These are phyloP conservation scores for Citrus australasica DNA, from an alignment of 345 rosid genomes.

Conservation along the genomic window DNA sequence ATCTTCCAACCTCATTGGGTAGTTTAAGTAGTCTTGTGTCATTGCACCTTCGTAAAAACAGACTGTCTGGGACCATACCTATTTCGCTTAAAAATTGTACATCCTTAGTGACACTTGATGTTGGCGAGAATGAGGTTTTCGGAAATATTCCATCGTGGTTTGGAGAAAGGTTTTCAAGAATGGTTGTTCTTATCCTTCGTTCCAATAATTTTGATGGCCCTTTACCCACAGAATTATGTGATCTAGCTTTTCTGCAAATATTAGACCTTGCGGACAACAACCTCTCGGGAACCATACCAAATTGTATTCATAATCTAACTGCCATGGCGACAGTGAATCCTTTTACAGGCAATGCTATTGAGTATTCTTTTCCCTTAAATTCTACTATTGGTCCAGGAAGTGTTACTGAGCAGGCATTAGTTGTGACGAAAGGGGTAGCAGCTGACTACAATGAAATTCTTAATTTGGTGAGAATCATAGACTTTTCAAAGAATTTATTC, in stretches of 20 bases:
- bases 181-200: too few species aligned
- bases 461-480: background rate
- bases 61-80: background rate
- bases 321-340: background rate
- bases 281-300: constrained; percentile 3
- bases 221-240: constrained; percentile 1
- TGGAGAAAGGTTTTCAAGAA: background rate
- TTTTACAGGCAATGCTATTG: background rate
- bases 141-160: constrained; percentile 7
- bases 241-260: background rate
- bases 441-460: background rate
- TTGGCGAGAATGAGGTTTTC: background rate
- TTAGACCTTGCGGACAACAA: constrained; percentile 15
- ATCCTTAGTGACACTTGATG: background rate
- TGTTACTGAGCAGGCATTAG: background rate
- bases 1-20: too few species aligned
- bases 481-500: background rate
- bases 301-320: background rate
- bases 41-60: background rate
- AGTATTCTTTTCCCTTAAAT: background rate
- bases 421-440: background rate
- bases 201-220: constrained; percentile 9
- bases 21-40: background rate
- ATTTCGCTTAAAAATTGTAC: background rate
- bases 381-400: fast-evolving